Conservation (phyloP, 2,329 filamentous ascomycete genomes). For the Trichoderma brevicompactum region DNA sequence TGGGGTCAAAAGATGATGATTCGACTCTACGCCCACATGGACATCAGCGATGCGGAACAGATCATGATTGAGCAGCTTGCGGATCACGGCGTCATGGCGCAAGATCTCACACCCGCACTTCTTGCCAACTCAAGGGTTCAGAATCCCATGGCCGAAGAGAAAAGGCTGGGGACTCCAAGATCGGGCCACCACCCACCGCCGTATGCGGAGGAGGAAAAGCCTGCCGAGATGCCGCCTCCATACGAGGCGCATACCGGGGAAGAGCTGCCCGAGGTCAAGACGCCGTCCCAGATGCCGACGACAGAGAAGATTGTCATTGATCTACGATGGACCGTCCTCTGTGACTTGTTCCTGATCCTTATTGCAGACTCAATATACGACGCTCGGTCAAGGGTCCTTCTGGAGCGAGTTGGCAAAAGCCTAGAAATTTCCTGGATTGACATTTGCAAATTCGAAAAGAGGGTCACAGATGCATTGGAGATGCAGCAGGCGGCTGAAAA, state of each 20-base stretch:
- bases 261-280: conserved; percentile 78
- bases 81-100: conserved; percentile 85
- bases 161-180: conserved; percentile 31
- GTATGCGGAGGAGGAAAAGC: conserved; percentile 48
- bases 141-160: conserved; percentile 76
- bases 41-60: conserved; percentile 88
- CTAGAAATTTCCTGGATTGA: conserved; percentile 88
- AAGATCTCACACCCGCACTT: conserved; percentile 80
- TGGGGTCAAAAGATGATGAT: conserved; percentile 99
- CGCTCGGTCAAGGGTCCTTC: conserved; percentile 77
- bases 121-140: conserved; percentile 93
- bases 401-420: conserved; percentile 81
- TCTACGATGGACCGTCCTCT: conserved; percentile 93
- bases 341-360: conserved; percentile 92
- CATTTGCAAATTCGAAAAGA: conserved; percentile 95
- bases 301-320: conserved; percentile 92
- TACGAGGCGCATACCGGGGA: conserved; percentile 68
- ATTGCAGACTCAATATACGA: conserved; percentile 97
- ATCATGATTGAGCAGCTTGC: conserved; percentile 98
- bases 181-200: conserved; percentile 33
- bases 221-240: conserved; percentile 59
- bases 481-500: conserved; percentile 95
- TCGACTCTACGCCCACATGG: conserved; percentile 92
- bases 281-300: conserved; percentile 78
- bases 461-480: conserved; percentile 92